These are phyloP conservation scores for Dactylellina sp. DNA, from an alignment of 2,329 filamentous ascomycete species.

Conservation along the genomic window DNA sequence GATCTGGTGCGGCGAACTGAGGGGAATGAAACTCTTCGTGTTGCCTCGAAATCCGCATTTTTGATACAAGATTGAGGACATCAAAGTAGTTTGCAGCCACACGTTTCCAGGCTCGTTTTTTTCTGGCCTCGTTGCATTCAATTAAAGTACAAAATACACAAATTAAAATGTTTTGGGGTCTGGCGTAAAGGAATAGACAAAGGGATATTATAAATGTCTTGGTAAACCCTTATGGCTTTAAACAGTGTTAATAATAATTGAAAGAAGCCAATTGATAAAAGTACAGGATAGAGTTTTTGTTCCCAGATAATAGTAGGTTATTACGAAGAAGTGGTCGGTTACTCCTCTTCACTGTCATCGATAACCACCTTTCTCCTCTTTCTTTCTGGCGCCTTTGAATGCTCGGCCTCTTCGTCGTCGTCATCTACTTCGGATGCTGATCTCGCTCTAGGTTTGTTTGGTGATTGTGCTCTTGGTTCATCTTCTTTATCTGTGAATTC, in stretches of 20 bases:
- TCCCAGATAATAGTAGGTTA: neutral
- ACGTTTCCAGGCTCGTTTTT: too few species aligned
- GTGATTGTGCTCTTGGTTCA: conserved; percentile 34
- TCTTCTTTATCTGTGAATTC: conserved; percentile 58
- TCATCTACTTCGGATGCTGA: conserved; percentile 48
- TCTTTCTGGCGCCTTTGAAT: conserved; percentile 60
- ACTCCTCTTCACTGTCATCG: conserved; percentile 67
- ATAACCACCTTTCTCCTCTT: conserved; percentile 67
- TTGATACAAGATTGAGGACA: too few species aligned
- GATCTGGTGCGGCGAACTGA: too few species aligned
- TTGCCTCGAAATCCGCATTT: too few species aligned
- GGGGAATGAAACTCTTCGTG: too few species aligned
- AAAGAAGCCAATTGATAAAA: conserved; percentile 2
- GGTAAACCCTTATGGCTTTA: neutral
- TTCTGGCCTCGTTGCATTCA: too few species aligned
- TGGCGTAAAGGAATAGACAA: too few species aligned
- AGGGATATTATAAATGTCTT: too few species aligned
- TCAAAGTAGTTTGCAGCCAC: too few species aligned
- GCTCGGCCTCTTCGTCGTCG: conserved; percentile 52
- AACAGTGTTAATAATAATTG: neutral
- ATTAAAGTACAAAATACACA: too few species aligned
- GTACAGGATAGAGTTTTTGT: conserved; percentile 7
- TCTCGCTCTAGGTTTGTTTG: conserved; percentile 41
- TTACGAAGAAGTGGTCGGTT: neutral
- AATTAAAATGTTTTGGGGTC: too few species aligned